Evolutionary conservation across 495 filamentous ascomycete species (phyloP), one percentile per base, ranked within the genome.

Genomic region (Cryomyces minteri): DNA sequence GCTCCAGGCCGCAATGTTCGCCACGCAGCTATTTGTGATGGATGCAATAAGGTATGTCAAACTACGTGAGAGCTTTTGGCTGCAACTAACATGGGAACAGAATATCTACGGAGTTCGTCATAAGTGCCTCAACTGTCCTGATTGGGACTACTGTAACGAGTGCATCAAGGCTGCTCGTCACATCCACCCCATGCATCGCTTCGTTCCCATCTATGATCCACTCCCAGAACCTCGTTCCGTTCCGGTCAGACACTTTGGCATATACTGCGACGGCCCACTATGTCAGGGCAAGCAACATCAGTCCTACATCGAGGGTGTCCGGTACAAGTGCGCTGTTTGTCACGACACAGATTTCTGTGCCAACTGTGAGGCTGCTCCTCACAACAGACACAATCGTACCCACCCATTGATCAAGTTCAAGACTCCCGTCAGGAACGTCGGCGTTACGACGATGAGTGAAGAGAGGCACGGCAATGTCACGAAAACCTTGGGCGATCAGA

Each of bases 281-380:
- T 99, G 90, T 75, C 71, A 73, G 48, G 55, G 59, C 50, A 67
- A 72, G 46, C 57, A 63, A 25, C 64, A 64, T 37, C 55, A 67
- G 42, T 62, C 66, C 37, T 95, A 84, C 62, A 94, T 99, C 51
- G 66, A 66, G 31, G 92, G 90, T 12, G 71, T 80, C 51, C 79
- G 90, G 47, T 99, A 88, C 71, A 96, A 96, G 74, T 99, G 90
- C 58, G 85, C 92, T 47, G 82, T 99, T 43, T 99, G 90, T 66
- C 74, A 90, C 57, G 92, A 99, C 59, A 82, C 79, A 32, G 92
- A 98, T 56, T 94, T 96, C 71, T 99, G 90, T 59, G 86, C 80
- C 51, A 82, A 73, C 56, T 99, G 90, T 64, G 90, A 99, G 65
- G 83, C 88, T 29, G 73, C 74, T 51, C 92, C 92, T 5, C 69